Conservation (phyloP, 768 basidiomycete genomes). For the Tricholoma furcatifolium region DNA sequence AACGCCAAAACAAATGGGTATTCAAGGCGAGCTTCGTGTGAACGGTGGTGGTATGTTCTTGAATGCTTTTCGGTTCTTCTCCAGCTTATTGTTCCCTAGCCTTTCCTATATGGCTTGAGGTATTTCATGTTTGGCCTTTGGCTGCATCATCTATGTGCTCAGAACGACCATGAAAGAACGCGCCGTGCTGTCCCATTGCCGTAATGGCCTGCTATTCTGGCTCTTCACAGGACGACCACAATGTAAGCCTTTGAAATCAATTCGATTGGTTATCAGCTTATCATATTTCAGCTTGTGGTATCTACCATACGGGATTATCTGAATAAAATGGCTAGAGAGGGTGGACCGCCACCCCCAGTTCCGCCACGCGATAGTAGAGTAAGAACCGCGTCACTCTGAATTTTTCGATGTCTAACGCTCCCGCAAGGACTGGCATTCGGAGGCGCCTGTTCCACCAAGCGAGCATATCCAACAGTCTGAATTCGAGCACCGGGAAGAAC, state of each 20-base stretch:
- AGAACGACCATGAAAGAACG: constrained; percentile 48
- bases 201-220: constrained; percentile 80
- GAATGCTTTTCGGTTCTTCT: not conserved
- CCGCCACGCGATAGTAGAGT: constrained; percentile 31
- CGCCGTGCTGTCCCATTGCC: constrained; percentile 80
- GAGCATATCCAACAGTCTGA: constrained; percentile 33
- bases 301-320: constrained; percentile 69
- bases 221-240: constrained; percentile 78
- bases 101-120: constrained; percentile 85
- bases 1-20: constrained; percentile 68
- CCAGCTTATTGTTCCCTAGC: constrained; percentile 37
- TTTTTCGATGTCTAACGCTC: not conserved
- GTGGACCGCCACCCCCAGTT: constrained; percentile 29
- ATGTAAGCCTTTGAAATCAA: constrained; percentile 43
- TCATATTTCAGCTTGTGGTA: constrained; percentile 50
- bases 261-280: not conserved
- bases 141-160: not conserved
- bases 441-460: constrained; percentile 21
- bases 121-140: constrained; percentile 24
- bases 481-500: constrained; percentile 33
- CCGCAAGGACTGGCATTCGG: constrained; percentile 33
- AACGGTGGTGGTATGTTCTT: constrained; percentile 71
- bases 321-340: constrained; percentile 51
- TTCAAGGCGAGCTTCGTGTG: constrained; percentile 61
- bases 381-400: constrained; percentile 2